These are phyloP conservation scores for Solanum hybrid DNA, from an alignment of 305 asterid genomes.

Conservation along the genomic window DNA sequence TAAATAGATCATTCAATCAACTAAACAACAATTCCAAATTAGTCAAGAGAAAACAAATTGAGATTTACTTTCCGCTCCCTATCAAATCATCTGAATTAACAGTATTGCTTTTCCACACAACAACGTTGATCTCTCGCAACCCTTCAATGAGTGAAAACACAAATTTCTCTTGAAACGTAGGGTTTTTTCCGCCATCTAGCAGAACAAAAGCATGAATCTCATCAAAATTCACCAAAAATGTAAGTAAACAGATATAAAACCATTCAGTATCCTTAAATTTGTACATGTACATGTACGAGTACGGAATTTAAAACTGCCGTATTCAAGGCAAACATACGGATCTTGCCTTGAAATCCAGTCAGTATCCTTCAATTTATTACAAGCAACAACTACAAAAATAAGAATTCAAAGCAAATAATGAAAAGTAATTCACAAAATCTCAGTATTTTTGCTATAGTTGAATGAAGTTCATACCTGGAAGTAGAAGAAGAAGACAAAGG, in stretches of 20 bases:
- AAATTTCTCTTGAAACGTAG: conserved; percentile 89
- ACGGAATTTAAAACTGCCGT: conserved; percentile 57
- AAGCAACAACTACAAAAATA: conserved; percentile 55
- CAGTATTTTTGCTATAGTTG: background rate
- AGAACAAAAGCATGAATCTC: background rate
- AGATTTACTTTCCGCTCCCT: conserved; percentile 42
- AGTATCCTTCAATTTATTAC: conserved; percentile 21
- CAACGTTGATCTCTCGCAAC: conserved; percentile 47
- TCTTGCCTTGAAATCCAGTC: conserved; percentile 67
- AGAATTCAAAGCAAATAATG: background rate
- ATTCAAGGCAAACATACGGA: conserved; percentile 88
- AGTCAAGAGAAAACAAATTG: background rate
- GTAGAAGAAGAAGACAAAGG: background rate
- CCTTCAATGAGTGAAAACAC: conserved; percentile 78
- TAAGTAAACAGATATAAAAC: background rate
- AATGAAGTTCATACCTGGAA: conserved; percentile 29
- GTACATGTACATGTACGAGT: conserved; percentile 88
- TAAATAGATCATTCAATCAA: background rate
- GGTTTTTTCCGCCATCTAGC: conserved; percentile 86
- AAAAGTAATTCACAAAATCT: background rate
- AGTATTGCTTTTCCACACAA: conserved; percentile 91
- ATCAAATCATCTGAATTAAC: no score
- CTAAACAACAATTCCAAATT: background rate
- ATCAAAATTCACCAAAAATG: background rate
- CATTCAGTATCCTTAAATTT: background rate